These are phyloP conservation scores for Penicillium coffeae DNA, from an alignment of 495 filamentous ascomycete species.

Conservation along the genomic window DNA sequence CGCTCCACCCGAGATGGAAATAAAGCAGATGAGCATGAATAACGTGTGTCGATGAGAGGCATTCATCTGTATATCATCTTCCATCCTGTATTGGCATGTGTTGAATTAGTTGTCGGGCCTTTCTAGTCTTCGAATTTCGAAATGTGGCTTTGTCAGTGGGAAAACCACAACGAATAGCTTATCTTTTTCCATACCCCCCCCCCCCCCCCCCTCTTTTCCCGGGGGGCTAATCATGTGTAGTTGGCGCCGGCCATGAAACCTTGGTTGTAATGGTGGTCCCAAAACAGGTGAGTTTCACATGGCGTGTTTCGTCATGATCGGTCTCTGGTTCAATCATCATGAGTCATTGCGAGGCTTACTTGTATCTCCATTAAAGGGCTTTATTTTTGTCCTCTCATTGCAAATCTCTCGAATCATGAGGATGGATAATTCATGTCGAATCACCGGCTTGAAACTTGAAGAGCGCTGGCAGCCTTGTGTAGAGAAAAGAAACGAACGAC, in stretches of 20 bases:
- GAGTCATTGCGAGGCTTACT: not conserved
- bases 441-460: not conserved
- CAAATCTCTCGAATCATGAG: not conserved
- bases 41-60: not conserved
- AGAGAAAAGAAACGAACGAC: not conserved
- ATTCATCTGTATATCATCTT: not conserved
- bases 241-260: too few species aligned
- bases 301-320: not conserved
- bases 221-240: too few species aligned
- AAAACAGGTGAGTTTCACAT: not conserved
- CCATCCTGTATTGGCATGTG: not conserved
- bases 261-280: not conserved
- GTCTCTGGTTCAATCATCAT: not conserved
- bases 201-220: too few species aligned
- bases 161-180: too few species aligned
- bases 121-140: not conserved
- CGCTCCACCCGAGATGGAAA: not conserved
- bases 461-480: not conserved
- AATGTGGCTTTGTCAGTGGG: too few species aligned
- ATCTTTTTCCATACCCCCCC: too few species aligned
- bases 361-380: not conserved
- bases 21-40: not conserved
- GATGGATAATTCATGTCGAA: not conserved
- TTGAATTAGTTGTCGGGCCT: not conserved
- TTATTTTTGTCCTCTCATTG: not conserved